A percentile compares a stretch with the other conserved stretches of the same genome.
These are phyloP conservation scores for Thelonectria rubi DNA, from an alignment of 2,329 filamentous ascomycete species.

Conservation along the genomic window DNA sequence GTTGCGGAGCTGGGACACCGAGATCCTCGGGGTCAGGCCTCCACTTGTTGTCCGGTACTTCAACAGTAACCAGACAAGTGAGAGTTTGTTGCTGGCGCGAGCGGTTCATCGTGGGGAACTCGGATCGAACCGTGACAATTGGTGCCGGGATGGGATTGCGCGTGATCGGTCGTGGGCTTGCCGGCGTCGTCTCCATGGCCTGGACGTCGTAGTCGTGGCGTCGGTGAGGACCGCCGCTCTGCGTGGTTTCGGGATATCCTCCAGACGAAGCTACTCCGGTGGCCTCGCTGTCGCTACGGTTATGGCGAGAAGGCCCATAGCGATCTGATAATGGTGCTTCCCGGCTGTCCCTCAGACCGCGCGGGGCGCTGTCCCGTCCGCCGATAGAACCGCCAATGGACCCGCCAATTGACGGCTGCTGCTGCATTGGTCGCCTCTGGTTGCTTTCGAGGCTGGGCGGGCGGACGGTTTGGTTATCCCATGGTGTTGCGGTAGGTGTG, in stretches of 20 bases:
- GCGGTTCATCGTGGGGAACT: conserved; percentile 92
- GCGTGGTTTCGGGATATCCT: conserved; percentile 81
- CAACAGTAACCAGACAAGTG: conserved; percentile 92
- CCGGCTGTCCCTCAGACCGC: conserved; percentile 59
- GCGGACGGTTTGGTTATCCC: conserved; percentile 70
- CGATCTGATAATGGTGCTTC: conserved; percentile 58
- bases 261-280: conserved; percentile 79
- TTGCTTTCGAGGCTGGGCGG: conserved; percentile 60
- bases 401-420: conserved; percentile 30
- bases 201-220: conserved; percentile 96
- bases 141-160: conserved; percentile 92
- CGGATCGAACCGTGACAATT: conserved; percentile 92
- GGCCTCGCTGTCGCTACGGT: conserved; percentile 80
- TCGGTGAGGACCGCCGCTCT: conserved; percentile 72
- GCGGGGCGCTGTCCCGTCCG: conserved; percentile 36
- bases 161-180: conserved; percentile 74
- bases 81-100: conserved; percentile 94
- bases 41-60: conserved; percentile 94
- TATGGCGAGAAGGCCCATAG: conserved; percentile 64
- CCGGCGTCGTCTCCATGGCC: conserved; percentile 88
- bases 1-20: conserved; percentile 58
- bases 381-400: conserved; percentile 25
- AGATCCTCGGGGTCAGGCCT: conserved; percentile 84
- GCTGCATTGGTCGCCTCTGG: conserved; percentile 46
- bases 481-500: conserved; percentile 69